Percentiles rank a stretch among this genome's conserved stretches.
Conservation (phyloP, 805 yeast genomes). For the Suhomyces kilbournensis region DNA sequence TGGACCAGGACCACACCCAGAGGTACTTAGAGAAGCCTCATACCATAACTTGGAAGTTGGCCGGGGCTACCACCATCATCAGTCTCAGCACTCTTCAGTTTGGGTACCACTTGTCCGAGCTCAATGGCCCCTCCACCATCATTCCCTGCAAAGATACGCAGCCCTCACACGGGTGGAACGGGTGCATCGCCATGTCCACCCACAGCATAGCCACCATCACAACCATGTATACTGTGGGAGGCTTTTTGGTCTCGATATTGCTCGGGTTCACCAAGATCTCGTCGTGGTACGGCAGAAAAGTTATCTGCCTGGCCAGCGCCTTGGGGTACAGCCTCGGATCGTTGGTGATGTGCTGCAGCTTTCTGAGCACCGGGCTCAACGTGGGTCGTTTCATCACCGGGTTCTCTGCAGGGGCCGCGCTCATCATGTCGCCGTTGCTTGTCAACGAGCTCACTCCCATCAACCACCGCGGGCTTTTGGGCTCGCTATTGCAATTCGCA, state of each 20-base stretch:
- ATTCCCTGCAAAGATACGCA: constrained; percentile 20
- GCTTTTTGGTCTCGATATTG: constrained; percentile 28
- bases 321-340: constrained; percentile 23
- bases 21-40: constrained; percentile 15
- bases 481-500: constrained; percentile 37
- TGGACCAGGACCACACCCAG: not conserved
- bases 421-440: constrained; percentile 40
- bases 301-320: constrained; percentile 15
- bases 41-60: constrained; percentile 26
- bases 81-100: constrained; percentile 37
- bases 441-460: constrained; percentile 40
- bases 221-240: constrained; percentile 37
- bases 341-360: constrained; percentile 22
- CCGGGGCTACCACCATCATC: constrained; percentile 34
- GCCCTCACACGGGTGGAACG: constrained; percentile 3
- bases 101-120: constrained; percentile 39
- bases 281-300: constrained; percentile 22
- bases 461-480: constrained; percentile 41
- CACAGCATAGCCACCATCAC: constrained; percentile 24
- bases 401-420: constrained; percentile 37
- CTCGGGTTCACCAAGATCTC: constrained; percentile 27
- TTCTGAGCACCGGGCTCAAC: constrained; percentile 16
- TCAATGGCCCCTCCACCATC: constrained; percentile 33
- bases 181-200: constrained; percentile 30
- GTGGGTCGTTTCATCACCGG: constrained; percentile 36